Evolutionary conservation across 164 flowering plant genomes (phyloP), one percentile per base, ranked within the genome.

Genomic region (Vitis labrusca): DNA sequence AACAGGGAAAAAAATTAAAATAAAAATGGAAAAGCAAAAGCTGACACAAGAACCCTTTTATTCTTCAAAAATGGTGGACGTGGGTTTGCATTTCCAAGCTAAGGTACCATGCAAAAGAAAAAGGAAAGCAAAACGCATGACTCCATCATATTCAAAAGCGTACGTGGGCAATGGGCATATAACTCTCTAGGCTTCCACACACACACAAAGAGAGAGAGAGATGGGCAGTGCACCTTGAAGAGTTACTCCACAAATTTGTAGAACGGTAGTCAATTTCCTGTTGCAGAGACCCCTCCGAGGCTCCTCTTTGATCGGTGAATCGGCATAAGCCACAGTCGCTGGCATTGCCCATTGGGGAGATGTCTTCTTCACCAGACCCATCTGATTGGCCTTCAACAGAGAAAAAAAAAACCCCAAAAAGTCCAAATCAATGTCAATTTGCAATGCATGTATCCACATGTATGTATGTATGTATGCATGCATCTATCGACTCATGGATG

Each of bases 311-410:
- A 52, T 79, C 77, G 5, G 72, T 10, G 11, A 74, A 65, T 62
- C 71, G 72, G 8, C 63, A 65, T 10, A 71, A 48, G 30, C 75
- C 61, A 53, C 70, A 74, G 2, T 73, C 76, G 0, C 44, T 53
- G 1, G 68, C 71, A 9, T 69, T 55, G 3, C 80, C 69, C 10
- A 70, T 72, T 0, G 75, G 76, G 9, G 72, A 62, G 11, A 78
- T 47, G 13, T 85, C 89, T 65, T 89, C 93, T 19, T 88, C 93
- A 57, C 87, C 88, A n/a, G 86, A 86, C 11, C 90, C 89, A 76
- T 86, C 93, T 58, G 87, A 85, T 77, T 82, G 82, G 32, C 91
- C 88, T 79, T 60, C 68, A 67, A 52, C 2, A 9, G 15, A 5
- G 6, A 13, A 5, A 0, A 27, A 12, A 29, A 50, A 60, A n/a